These are phyloP conservation scores for Peltaster fructicola DNA, from an alignment of 2,329 filamentous ascomycete genomes.

Conservation along the genomic window DNA sequence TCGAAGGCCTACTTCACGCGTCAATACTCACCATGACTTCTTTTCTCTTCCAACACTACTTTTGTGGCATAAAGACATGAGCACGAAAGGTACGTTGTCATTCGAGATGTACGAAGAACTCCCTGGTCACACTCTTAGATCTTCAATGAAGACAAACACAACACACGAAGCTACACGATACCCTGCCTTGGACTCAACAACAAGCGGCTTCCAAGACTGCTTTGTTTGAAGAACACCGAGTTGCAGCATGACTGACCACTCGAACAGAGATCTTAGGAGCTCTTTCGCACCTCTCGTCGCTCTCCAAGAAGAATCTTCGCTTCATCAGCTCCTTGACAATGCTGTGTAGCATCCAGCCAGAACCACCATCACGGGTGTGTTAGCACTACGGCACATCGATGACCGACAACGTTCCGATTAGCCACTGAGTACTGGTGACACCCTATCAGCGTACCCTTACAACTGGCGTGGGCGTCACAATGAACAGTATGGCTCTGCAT, in stretches of 20 bases:
- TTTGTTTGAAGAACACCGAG: constrained; percentile 1
- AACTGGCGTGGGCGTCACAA: neutral
- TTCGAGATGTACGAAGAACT: too few species aligned
- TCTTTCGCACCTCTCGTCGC: constrained; percentile 2
- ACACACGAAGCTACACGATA: constrained; percentile 4
- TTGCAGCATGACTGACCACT: constrained; percentile 3
- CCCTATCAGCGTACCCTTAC: neutral
- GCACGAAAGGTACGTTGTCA: too few species aligned
- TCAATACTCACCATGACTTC: neutral
- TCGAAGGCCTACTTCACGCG: constrained; percentile 1
- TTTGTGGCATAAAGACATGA: too few species aligned
- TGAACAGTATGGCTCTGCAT: neutral
- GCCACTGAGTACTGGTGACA: constrained; percentile 1
- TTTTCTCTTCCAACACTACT: too few species aligned
- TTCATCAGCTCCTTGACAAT: constrained; percentile 1
- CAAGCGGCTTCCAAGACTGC: constrained; percentile 3
- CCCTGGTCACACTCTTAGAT: too few species aligned
- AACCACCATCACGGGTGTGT: constrained; percentile 1
- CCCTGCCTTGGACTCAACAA: neutral
- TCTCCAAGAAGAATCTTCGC: constrained; percentile 1
- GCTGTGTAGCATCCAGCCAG: constrained; percentile 2
- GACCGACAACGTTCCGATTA: constrained; percentile 2
- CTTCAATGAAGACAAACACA: constrained; percentile 2
- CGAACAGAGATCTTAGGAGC: constrained; percentile 4
- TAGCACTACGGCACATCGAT: constrained; percentile 4